These are phyloP conservation scores for Trichoderma sp. DNA, from an alignment of 2,329 filamentous ascomycete species.

Conservation along the genomic window DNA sequence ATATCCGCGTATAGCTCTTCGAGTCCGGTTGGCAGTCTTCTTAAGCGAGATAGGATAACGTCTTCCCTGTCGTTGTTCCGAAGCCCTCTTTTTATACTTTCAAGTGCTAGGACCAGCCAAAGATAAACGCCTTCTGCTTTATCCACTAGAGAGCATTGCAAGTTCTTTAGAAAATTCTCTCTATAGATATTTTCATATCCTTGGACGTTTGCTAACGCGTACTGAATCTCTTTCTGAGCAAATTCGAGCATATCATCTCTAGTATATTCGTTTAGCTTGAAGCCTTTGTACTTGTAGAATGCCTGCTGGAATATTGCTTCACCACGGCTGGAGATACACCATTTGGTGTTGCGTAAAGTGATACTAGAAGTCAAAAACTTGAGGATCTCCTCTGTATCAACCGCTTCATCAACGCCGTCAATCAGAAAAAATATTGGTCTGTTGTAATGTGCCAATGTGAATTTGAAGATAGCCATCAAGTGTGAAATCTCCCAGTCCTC, in stretches of 20 bases:
- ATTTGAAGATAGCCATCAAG: neutral
- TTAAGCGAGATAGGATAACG: neutral
- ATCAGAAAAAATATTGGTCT: neutral
- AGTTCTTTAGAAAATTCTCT: accelerated
- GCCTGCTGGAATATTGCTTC: neutral
- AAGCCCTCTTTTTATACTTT: neutral
- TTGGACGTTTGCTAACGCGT: neutral
- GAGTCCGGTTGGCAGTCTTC: neutral
- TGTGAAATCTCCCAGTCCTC: neutral
- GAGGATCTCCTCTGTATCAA: neutral
- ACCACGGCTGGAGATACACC: neutral
- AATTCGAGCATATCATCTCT: neutral
- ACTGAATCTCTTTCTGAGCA: neutral
- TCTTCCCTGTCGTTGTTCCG: neutral
- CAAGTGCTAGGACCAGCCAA: neutral
- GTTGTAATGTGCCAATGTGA: neutral
- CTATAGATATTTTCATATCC: neutral
- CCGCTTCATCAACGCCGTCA: neutral
- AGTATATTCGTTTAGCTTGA: neutral
- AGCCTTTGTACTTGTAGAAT: neutral
- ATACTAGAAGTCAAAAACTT: neutral
- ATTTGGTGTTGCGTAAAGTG: neutral
- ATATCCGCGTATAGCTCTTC: neutral
- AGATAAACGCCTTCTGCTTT: neutral
- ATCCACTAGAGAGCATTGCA: accelerated